Conservation (phyloP, 106 monocot species). For the Iris macrosiphon region DNA sequence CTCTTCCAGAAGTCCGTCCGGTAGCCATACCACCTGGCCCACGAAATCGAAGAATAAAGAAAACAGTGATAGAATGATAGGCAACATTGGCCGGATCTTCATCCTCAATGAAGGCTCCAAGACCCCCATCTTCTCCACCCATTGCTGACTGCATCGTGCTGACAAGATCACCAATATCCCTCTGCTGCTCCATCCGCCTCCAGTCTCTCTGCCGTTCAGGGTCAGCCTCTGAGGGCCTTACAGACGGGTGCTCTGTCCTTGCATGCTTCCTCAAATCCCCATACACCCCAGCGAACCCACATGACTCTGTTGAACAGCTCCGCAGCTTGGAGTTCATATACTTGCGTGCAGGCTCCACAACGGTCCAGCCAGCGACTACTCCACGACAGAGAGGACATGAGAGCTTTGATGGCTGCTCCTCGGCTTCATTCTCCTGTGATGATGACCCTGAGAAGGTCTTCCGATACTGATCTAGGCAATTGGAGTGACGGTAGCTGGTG, state of each 20-base stretch:
- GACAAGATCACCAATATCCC: conserved; percentile 69
- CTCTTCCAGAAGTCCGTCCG: conserved; percentile 2
- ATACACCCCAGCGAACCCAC: conserved; percentile 53
- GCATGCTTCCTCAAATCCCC: conserved; percentile 77
- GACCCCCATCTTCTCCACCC: conserved; percentile 10
- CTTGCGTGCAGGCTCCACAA: conserved; percentile 37
- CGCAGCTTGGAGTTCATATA: conserved; percentile 65
- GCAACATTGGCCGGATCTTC: conserved; percentile 4
- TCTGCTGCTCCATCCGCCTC: conserved; percentile 70
- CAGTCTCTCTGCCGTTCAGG: conserved; percentile 78
- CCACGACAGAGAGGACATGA: conserved; percentile 85
- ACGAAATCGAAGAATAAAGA: conserved; percentile 5
- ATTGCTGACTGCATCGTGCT: conserved; percentile 51
- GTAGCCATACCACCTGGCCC: not conserved
- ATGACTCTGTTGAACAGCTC: conserved; percentile 68
- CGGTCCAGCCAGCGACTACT: conserved; percentile 37
- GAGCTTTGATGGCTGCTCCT: conserved; percentile 15
- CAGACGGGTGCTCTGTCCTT: conserved; percentile 56
- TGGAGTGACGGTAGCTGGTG: conserved; percentile 89
- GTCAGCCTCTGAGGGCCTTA: conserved; percentile 55
- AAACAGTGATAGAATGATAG: conserved; percentile 16
- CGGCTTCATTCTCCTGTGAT: not conserved
- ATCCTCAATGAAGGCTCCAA: not conserved
- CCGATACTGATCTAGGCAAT: conserved; percentile 85
- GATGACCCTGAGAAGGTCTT: conserved; percentile 37